These are phyloP conservation scores for Phascolomyces articulosus DNA, from an alignment of 371 early-diverging fungal genomes.

Conservation along the genomic window DNA sequence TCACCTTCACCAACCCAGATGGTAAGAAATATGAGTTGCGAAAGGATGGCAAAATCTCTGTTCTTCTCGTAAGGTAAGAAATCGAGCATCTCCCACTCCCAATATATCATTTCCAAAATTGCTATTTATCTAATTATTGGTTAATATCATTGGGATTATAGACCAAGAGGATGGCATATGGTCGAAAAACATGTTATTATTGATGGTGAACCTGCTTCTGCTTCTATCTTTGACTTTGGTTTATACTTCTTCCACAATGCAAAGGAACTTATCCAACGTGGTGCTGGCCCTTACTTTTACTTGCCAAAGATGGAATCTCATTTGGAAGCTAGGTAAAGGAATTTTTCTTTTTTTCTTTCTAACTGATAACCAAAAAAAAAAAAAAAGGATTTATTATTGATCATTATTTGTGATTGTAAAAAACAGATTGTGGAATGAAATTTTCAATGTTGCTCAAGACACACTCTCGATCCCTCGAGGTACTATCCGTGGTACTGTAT, in stretches of 20 bases:
- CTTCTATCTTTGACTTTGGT: conserved; percentile 93
- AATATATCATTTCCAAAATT: no score
- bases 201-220: conserved; percentile 89
- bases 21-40: conserved; percentile 91
- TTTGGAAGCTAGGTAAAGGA: conserved; percentile 83
- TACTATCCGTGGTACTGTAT: conserved; percentile 92
- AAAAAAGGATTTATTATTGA: no score
- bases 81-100: no score
- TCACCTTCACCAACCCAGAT: conserved; percentile 82
- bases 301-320: conserved; percentile 97
- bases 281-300: conserved; percentile 95
- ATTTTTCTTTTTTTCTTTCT: conserved; percentile 33
- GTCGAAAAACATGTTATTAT: conserved; percentile 91
- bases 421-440: conserved; percentile 93
- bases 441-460: conserved; percentile 93
- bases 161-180: conserved; percentile 97
- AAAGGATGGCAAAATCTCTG: conserved; percentile 80
- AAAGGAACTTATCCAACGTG: conserved; percentile 72
- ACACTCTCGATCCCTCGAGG: conserved; percentile 86
- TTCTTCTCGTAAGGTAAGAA: conserved; percentile 80
- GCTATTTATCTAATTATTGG: no score
- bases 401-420: no score
- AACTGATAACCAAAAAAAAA: no score
- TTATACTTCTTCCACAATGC: conserved; percentile 97
- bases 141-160: conserved; percentile 18